These are phyloP conservation scores for Diutina ranongensis DNA, from an alignment of 1,139 yeast genomes.

Conservation along the genomic window DNA sequence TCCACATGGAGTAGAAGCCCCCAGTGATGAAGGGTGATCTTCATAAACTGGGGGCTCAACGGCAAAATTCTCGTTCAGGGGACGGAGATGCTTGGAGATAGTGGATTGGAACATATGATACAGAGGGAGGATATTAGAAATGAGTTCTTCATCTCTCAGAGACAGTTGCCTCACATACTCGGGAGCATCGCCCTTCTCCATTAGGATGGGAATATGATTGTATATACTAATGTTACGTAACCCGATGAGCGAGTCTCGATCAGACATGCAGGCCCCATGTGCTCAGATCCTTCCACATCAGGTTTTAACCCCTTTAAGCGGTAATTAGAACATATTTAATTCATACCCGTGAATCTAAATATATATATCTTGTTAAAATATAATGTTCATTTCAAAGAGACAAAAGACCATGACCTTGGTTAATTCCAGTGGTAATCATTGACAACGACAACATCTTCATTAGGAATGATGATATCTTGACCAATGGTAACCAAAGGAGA, in stretches of 20 bases:
- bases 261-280: neutral
- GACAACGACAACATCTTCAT: neutral
- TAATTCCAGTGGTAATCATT: conserved; percentile 1
- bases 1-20: conserved; percentile 13
- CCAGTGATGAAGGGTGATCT: conserved; percentile 16
- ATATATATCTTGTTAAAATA: too few species aligned
- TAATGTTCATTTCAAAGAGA: too few species aligned
- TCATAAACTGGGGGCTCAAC: conserved; percentile 35
- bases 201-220: too few species aligned
- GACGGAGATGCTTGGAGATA: conserved; percentile 26
- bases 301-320: too few species aligned
- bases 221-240: too few species aligned
- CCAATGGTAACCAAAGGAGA: neutral
- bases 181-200: neutral
- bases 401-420: too few species aligned
- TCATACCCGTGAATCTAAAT: too few species aligned
- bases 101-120: conserved; percentile 38
- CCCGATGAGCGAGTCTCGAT: neutral
- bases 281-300: neutral
- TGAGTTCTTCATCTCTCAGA: conserved; percentile 17
- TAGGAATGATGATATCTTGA: neutral
- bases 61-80: conserved; percentile 28
- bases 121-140: conserved; percentile 33
- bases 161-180: neutral
- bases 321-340: too few species aligned